These are phyloP conservation scores for Chlamydomonas reinhardtii DNA, from an alignment of 163 green algal genomes.

Conservation along the genomic window DNA sequence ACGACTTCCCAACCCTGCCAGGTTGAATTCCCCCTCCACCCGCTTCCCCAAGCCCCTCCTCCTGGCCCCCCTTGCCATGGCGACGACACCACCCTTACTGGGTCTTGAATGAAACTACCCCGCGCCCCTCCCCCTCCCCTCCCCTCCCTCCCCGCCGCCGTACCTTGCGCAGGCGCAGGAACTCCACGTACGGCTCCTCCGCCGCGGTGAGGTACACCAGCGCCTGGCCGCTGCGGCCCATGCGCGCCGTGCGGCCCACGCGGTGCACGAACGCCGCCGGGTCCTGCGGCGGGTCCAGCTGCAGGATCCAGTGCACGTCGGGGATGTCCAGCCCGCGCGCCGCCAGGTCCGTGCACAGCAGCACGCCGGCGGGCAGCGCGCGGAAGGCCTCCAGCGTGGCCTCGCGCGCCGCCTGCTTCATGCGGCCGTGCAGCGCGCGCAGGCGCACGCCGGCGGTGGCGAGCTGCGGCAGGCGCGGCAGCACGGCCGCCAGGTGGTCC, in stretches of 20 bases:
- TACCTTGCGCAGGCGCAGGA: conserved; percentile 74
- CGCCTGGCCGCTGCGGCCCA: conserved; percentile 86
- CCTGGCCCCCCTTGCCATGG: too few relatives aligned
- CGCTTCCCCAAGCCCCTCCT: too few relatives aligned
- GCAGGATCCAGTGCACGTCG: conserved; percentile 93
- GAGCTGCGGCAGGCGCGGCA: conserved; percentile 40
- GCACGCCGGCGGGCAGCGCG: conserved; percentile 66
- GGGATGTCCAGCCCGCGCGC: conserved; percentile 96
- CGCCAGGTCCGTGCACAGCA: conserved; percentile 96
- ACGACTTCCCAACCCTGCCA: too few relatives aligned
- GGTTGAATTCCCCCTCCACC: too few relatives aligned
- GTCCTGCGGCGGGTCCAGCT: conserved; percentile 91
- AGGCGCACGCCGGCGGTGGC: conserved; percentile 46
- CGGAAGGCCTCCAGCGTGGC: conserved; percentile 67
- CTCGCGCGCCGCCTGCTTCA: conserved; percentile 91
- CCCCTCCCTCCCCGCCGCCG: not conserved
- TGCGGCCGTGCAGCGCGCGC: conserved; percentile 86
- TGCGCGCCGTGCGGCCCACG: conserved; percentile 93
- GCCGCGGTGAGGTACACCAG: conserved; percentile 83
- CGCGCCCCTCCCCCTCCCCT: not conserved
- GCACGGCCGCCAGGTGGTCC: conserved; percentile 74
- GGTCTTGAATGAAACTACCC: not conserved
- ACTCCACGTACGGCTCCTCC: conserved; percentile 81
- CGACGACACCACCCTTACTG: too few relatives aligned
- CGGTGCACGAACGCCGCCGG: conserved; percentile 86